phyloP scores from a whole-genome alignment of 768 basidiomycete species.

The Leccinum barrowsii region DNA sequence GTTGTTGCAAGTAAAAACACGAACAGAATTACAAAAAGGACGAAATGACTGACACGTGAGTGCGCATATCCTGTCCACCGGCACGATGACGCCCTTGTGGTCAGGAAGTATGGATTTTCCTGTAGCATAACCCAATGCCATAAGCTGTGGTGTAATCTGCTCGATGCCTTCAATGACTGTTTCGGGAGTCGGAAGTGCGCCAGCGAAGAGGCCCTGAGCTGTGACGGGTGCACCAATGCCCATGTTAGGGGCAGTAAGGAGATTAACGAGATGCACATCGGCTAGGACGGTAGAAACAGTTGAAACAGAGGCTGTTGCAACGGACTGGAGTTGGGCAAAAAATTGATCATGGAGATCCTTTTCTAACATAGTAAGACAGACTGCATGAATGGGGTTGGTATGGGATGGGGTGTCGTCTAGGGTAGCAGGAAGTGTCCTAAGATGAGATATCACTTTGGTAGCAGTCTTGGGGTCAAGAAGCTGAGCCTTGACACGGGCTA shows the following conservation, averaged over 20 bases:
- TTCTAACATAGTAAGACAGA: slow-evolving; percentile 65
- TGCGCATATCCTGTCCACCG: slow-evolving; percentile 72
- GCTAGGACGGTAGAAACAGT: slow-evolving; percentile 48
- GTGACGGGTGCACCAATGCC: slow-evolving; percentile 76
- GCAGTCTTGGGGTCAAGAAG: slow-evolving; percentile 66
- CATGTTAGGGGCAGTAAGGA: slow-evolving; percentile 58
- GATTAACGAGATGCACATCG: slow-evolving; percentile 59
- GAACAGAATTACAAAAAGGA: not conserved
- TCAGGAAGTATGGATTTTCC: slow-evolving; percentile 62
- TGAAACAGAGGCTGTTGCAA: slow-evolving; percentile 49
- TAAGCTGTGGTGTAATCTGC: slow-evolving; percentile 70
- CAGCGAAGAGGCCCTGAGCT: slow-evolving; percentile 63
- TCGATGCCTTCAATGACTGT: slow-evolving; percentile 66
- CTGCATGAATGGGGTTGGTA: slow-evolving; percentile 65
- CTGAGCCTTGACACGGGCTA: slow-evolving; percentile 64
- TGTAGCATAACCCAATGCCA: slow-evolving; percentile 76
- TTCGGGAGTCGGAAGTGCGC: slow-evolving; percentile 72
- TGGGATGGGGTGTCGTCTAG: slow-evolving; percentile 8
- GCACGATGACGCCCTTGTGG: slow-evolving; percentile 68
- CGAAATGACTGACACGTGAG: slow-evolving; percentile 62
- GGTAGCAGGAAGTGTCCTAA: slow-evolving; percentile 52
- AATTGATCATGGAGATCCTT: slow-evolving; percentile 57
- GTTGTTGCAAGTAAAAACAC: slow-evolving; percentile 2
- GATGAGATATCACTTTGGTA: slow-evolving; percentile 67
- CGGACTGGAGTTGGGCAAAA: slow-evolving; percentile 49